phyloP scores from a whole-genome alignment of 441 rosid genomes.

The Populus tomentosa region DNA sequence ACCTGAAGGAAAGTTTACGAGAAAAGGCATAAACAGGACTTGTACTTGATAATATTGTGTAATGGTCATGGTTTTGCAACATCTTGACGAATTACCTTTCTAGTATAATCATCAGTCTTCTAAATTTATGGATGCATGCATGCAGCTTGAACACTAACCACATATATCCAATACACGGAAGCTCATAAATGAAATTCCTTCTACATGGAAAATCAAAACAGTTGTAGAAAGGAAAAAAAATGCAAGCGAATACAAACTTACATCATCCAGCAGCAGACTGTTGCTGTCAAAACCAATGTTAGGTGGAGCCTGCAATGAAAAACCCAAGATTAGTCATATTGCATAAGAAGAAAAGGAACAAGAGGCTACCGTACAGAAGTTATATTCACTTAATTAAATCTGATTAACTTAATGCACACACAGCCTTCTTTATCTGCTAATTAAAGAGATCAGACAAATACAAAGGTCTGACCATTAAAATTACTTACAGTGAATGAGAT shows the following conservation, averaged over 20 bases:
- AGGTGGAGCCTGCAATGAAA: slow-evolving; percentile 59
- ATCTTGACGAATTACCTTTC: not conserved
- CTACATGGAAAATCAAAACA: not conserved
- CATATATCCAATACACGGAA: not conserved
- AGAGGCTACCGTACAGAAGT: not conserved
- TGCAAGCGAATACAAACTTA: slow-evolving; percentile 37
- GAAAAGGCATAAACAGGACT: not conserved
- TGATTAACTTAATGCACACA: not conserved
- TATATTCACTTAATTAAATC: not conserved
- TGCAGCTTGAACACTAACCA: not conserved
- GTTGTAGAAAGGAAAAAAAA: slow-evolving; percentile 4
- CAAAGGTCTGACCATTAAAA: not conserved
- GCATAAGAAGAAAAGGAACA: not conserved
- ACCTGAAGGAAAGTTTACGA: not conserved
- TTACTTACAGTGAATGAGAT: not conserved
- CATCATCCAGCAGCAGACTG: slow-evolving; percentile 99
- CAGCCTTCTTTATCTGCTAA: not conserved
- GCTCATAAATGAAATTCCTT: not conserved
- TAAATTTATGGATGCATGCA: not conserved
- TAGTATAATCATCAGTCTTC: not conserved
- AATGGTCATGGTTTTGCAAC: not conserved
- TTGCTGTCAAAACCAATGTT: slow-evolving; percentile 88
- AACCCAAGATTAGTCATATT: not conserved
- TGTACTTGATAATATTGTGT: not conserved
- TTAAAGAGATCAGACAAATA: not conserved